Evolutionary conservation across 2,329 filamentous ascomycete species (phyloP), one percentile per base, ranked within the genome.

Genomic region (Seiridium unicorne): DNA sequence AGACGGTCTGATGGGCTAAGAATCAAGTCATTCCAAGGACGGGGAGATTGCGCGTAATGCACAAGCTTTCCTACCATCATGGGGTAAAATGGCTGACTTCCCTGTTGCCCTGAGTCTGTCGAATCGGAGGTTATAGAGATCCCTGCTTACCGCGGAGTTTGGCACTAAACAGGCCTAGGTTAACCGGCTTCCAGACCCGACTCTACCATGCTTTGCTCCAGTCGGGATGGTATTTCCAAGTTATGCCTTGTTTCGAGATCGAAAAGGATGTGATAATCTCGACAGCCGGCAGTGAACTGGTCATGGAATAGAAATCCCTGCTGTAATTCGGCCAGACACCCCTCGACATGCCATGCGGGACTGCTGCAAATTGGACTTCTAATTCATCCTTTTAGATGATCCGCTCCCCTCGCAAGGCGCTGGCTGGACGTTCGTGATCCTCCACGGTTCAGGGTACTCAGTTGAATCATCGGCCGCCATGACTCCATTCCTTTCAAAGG

Each of bases 1-100:
- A 47, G 64, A 61, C 61, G 57, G 55, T 59, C 58, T 60, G 48
- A 44, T 49, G 59, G 46, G 60, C 56, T 34, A 44, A 44, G 56
- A 63, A 66, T 61, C 65, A 60, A 63, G 61, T 51, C 60, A 58
- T 68, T 68, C 60, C 61, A 66, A 62, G 63, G 63, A 58, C 56
- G 58, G 61, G 58, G 64, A 69, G 56, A 70, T 70, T 69, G 61
- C 62, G 53, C 36, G 57, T 60, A 63, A 68, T 68, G 66, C 63
- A 62, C 59, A 54, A 56, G 54, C 60, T 38, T 51, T 48, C 46
- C 35, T 49, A 32, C 31, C 44, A 51, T 44, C 56, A 58, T 60
- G 58, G 55, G 51, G 38, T 40, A 26, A 31, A 42, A 26, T 47
- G 44, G 62, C 13, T 59, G 54, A 26, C 11, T 59, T 13, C 59